Evolutionary conservation across 169 alveolate genomes (phyloP).

Genomic region (Cryptosporidium meleagridis): DNA sequence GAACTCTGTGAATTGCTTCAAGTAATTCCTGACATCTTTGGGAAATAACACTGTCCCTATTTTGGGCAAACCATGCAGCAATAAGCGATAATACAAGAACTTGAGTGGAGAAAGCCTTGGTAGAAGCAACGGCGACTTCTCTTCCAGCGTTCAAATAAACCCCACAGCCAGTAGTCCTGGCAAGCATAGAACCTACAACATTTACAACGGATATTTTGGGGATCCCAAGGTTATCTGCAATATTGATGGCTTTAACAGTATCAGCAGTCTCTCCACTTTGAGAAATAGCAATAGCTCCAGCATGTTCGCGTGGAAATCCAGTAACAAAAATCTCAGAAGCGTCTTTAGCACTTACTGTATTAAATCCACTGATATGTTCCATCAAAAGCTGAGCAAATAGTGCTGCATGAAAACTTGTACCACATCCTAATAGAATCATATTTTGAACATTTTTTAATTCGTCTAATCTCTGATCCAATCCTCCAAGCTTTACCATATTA

Average conservation of each 20-base stretch:
- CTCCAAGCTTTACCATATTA: slow-evolving; percentile 86
- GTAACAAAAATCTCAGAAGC: slow-evolving; percentile 86
- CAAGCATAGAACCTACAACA: slow-evolving; percentile 90
- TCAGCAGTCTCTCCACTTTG: slow-evolving; percentile 98
- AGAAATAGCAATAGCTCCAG: slow-evolving; percentile 91
- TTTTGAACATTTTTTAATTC: slow-evolving; percentile 82
- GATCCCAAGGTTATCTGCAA: slow-evolving; percentile 85
- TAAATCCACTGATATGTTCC: slow-evolving; percentile 86
- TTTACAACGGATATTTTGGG: slow-evolving; percentile 90
- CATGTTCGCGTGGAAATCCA: slow-evolving; percentile 80
- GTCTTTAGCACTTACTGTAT: slow-evolving; percentile 89
- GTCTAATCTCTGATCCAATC: slow-evolving; percentile 84
- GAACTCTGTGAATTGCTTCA: slow-evolving; percentile 79
- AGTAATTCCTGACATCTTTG: slow-evolving; percentile 76
- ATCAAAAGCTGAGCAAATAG: slow-evolving; percentile 88
- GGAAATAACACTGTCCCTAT: slow-evolving; percentile 76
- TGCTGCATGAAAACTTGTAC: slow-evolving; percentile 92
- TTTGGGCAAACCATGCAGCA: slow-evolving; percentile 88
- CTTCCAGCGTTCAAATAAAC: slow-evolving; percentile 96
- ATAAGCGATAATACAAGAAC: slow-evolving; percentile 87
- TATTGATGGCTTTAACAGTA: slow-evolving; percentile 83
- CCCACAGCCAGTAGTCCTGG: slow-evolving; percentile 92
- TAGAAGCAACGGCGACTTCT: slow-evolving; percentile 97
- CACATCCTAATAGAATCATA: slow-evolving; percentile 92
- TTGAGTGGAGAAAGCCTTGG: slow-evolving; percentile 95